Evolutionary conservation across 768 basidiomycete species (phyloP), one percentile per base, ranked within the genome.

Genomic region (Trametes coccinea): DNA sequence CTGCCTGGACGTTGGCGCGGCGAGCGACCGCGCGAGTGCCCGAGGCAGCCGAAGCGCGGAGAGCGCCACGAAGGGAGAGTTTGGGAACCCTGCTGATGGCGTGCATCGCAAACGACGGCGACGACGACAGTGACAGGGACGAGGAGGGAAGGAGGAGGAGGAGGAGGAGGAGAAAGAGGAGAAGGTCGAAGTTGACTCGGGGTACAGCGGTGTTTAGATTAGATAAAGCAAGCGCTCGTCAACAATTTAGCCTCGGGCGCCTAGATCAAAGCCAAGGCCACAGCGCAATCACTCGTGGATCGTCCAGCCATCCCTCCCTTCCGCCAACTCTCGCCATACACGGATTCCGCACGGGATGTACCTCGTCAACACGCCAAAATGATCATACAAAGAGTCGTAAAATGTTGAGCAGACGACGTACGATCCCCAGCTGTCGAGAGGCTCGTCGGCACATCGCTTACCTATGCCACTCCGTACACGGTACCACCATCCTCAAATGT

Each of bases 41-140:
- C 44, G 82, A 81, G 48, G 84, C 77, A 58, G 82, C 70, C 29
- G 81, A 71, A 46, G 81, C 81, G 59, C 81, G 82, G 44, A 77
- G 75, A 16, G 78, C 54, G 29, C 49, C 52, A 22, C 62, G 60
- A 10, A 57, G 30, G 5, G 59, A 34, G 41, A 57, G 53, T 39
- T 61, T 67, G 10, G 53, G 39, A 13, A 61, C 63, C 31, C 66
- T 63, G 59, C 74, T 65, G 45, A 66, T 48, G 33, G 73, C 70
- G 66, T 77, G 59, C 77, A 79, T 74, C 55, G 56, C 67, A 37
- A 43, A 30, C n/a, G 30, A 29, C 49, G 50, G 13, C 40, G 44
- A 27, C 43, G 58, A 39, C 54, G 61, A 29, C 41, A 43, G 16
- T 14, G 37, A 5, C 17, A 45, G 50, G 27, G 40, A 53, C 14